These are phyloP conservation scores for Solanum sitiens DNA, from an alignment of 257 asterid species.

Conservation along the genomic window DNA sequence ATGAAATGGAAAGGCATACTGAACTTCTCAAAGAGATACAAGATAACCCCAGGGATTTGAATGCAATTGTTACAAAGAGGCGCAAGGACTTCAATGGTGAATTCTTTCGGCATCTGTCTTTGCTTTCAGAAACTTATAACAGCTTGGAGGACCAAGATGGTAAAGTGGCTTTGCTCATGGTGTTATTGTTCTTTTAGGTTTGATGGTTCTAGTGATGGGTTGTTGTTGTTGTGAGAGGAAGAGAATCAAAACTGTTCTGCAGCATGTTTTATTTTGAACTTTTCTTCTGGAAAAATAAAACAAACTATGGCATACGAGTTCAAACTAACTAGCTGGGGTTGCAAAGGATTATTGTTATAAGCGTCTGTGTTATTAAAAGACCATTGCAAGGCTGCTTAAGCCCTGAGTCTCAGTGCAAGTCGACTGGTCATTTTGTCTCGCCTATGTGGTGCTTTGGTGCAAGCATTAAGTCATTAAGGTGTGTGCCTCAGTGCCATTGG, in stretches of 20 bases:
- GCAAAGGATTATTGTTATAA: not conserved
- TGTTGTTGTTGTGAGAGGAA: not conserved
- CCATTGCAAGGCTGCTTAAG: not conserved
- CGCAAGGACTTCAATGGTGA: slow-evolving; percentile 75
- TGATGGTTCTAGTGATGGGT: not conserved
- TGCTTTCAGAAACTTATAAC: slow-evolving; percentile 57
- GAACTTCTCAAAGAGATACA: slow-evolving; percentile 70
- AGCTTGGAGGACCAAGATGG: slow-evolving; percentile 89
- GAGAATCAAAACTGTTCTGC: not conserved
- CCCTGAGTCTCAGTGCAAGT: not conserved
- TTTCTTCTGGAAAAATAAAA: not conserved
- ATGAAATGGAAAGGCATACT: slow-evolving; percentile 71
- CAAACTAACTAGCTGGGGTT: not conserved
- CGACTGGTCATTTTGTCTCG: not conserved
- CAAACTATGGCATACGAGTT: not conserved
- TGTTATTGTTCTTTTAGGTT: not conserved
- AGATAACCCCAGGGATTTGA: slow-evolving; percentile 67
- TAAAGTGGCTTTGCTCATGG: slow-evolving; percentile 7
- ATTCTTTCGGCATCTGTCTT: slow-evolving; percentile 66
- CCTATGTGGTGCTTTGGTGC: not conserved
- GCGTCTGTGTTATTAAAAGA: not conserved
- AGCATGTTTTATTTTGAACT: not conserved
- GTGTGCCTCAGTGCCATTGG: not conserved
- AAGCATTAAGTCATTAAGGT: not conserved
- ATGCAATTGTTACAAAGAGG: slow-evolving; percentile 73